Evolutionary conservation across 805 yeast species (phyloP).

Genomic region (Teunomyces gatunensis): DNA sequence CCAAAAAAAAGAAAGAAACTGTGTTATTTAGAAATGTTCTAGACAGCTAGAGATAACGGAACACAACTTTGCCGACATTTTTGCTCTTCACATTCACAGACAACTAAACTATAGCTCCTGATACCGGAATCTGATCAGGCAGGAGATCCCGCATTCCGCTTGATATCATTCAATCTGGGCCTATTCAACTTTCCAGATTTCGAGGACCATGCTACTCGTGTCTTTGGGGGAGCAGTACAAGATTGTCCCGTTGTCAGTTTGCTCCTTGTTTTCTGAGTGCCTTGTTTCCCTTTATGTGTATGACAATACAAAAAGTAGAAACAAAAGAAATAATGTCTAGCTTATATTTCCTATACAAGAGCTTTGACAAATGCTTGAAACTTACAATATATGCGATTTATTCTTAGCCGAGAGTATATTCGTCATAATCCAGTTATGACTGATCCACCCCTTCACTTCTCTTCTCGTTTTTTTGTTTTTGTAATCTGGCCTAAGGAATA

Average conservation of each 20-base stretch:
- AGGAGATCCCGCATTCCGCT: background rate
- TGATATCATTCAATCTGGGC: background rate
- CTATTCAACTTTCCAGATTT: background rate
- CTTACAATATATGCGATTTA: background rate
- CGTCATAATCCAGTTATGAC: constrained; percentile 8
- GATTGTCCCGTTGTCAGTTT: too few relatives aligned
- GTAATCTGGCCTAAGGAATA: constrained; percentile 9
- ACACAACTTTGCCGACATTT: too few relatives aligned
- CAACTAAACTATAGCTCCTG: background rate
- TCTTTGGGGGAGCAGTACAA: too few relatives aligned
- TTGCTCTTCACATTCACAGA: too few relatives aligned
- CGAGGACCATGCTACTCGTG: too few relatives aligned
- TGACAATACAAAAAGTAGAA: background rate
- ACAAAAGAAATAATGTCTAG: background rate
- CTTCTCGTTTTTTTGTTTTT: background rate
- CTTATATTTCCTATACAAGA: background rate
- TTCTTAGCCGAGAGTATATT: background rate
- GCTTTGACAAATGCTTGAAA: background rate
- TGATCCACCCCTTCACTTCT: background rate
- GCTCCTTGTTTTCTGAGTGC: background rate
- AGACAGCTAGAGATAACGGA: too few relatives aligned
- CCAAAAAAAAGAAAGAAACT: too few relatives aligned
- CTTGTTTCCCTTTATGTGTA: too few relatives aligned
- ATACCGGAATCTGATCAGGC: background rate
- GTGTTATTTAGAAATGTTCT: too few relatives aligned